Percentiles rank a stretch among this genome's conserved stretches.
Conservation (phyloP, 768 basidiomycete species). For the Leccinum variicolor region DNA sequence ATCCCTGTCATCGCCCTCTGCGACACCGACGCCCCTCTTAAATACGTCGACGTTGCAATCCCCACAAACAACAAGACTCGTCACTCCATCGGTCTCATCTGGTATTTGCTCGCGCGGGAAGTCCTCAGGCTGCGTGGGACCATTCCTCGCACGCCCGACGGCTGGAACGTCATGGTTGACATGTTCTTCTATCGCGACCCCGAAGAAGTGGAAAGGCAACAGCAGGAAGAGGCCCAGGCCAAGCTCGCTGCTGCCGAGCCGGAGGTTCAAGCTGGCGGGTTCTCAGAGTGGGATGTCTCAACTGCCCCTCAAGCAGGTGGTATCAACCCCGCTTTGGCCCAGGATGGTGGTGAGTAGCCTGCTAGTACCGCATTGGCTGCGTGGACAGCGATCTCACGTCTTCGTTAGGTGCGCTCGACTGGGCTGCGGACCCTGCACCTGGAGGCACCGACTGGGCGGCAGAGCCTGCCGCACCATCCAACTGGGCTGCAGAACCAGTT, state of each 20-base stretch:
- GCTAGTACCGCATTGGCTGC: not conserved
- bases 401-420: slow-evolving; percentile 68
- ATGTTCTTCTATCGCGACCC: slow-evolving; percentile 99
- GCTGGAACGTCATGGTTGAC: slow-evolving; percentile 99
- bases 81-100: slow-evolving; percentile 94
- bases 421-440: slow-evolving; percentile 65
- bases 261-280: slow-evolving; percentile 47
- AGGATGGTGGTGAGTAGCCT: slow-evolving; percentile 46
- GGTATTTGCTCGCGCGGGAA: slow-evolving; percentile 97
- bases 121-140: slow-evolving; percentile 94
- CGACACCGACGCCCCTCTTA: slow-evolving; percentile 96
- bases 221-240: slow-evolving; percentile 88
- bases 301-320: slow-evolving; percentile 64
- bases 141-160: slow-evolving; percentile 85
- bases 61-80: slow-evolving; percentile 99
- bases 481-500: slow-evolving; percentile 35
- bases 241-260: slow-evolving; percentile 64
- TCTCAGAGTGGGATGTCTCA: slow-evolving; percentile 72
- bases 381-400: slow-evolving; percentile 1
- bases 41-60: slow-evolving; percentile 98
- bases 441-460: slow-evolving; percentile 81
- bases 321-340: slow-evolving; percentile 75
- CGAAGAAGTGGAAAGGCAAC: slow-evolving; percentile 98
- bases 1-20: slow-evolving; percentile 99
- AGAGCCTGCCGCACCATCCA: slow-evolving; percentile 47